These are phyloP conservation scores for Malus hybrid DNA, from an alignment of 331 rosid species.

Conservation along the genomic window DNA sequence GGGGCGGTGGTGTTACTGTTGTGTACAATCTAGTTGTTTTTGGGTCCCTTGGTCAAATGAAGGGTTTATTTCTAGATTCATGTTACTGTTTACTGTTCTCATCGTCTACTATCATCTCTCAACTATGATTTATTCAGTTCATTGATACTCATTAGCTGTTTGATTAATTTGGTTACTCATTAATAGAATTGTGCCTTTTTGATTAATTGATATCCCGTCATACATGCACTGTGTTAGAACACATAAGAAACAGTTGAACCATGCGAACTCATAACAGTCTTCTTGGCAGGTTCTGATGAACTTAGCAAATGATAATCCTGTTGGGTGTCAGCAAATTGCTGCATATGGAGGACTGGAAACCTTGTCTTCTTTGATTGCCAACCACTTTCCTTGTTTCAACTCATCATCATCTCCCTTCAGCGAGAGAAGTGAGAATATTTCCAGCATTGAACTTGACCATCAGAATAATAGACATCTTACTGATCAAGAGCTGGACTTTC, in stretches of 20 bases:
- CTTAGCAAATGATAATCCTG: slow-evolving; percentile 88
- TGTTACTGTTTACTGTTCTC: neutral
- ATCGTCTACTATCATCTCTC: neutral
- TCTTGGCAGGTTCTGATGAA: slow-evolving; percentile 89
- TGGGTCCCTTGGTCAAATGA: neutral
- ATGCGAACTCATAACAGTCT: neutral
- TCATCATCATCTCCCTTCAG: slow-evolving; percentile 42
- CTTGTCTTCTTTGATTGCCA: slow-evolving; percentile 78
- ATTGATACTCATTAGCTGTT: neutral
- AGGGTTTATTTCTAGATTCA: neutral
- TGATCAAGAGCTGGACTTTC: slow-evolving; percentile 89
- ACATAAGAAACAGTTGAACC: neutral
- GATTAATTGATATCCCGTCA: neutral
- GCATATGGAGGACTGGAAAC: slow-evolving; percentile 79
- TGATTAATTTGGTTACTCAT: neutral
- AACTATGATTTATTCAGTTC: neutral
- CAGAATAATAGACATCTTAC: slow-evolving; percentile 52
- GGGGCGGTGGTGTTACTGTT: neutral
- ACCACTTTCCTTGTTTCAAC: slow-evolving; percentile 78
- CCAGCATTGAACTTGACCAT: slow-evolving; percentile 24
- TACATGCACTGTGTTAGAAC: neutral
- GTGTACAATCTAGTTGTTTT: neutral
- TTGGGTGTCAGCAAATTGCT: slow-evolving; percentile 91
- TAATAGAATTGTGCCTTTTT: neutral
- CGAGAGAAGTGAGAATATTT: slow-evolving; percentile 30